These are phyloP conservation scores for Cupressus sempervirens DNA, from an alignment of 75 land plant genomes.

Conservation along the genomic window DNA sequence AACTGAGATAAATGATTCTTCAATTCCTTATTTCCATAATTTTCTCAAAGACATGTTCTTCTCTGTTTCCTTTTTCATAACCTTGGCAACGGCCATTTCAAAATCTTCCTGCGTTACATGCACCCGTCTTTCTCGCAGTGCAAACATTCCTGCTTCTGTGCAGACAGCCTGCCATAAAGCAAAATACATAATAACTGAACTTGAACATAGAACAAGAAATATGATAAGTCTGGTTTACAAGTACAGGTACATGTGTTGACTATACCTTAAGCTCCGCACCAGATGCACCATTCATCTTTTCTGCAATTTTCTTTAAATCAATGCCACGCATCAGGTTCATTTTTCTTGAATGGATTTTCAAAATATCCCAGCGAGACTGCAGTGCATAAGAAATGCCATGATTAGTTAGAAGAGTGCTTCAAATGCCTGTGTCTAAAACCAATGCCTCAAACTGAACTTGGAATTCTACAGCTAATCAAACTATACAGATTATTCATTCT, in stretches of 20 bases:
- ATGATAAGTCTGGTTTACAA: not conserved
- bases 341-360: constrained; percentile 90
- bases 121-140: constrained; percentile 89
- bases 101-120: constrained; percentile 98
- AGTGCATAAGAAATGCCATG: not conserved
- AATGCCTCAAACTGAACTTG: not conserved
- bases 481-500: not conserved
- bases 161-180: constrained; percentile 78
- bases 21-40: constrained; percentile 78
- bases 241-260: not conserved
- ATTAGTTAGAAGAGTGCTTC: not conserved
- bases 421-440: not conserved
- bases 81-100: constrained; percentile 99
- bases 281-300: constrained; percentile 96
- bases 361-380: constrained; percentile 93
- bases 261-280: constrained; percentile 97
- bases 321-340: constrained; percentile 99
- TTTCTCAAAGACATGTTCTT: constrained; percentile 95
- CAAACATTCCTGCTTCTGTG: constrained; percentile 99
- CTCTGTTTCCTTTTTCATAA: constrained; percentile 98
- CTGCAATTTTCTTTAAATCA: constrained; percentile 95
- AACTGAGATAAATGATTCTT: not conserved
- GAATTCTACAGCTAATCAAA: not conserved
- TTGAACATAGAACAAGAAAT: not conserved
- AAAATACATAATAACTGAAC: not conserved